Evolutionary conservation across 768 basidiomycete genomes (phyloP), one percentile per base, ranked within the genome.

Genomic region (Termitomyces heimii): DNA sequence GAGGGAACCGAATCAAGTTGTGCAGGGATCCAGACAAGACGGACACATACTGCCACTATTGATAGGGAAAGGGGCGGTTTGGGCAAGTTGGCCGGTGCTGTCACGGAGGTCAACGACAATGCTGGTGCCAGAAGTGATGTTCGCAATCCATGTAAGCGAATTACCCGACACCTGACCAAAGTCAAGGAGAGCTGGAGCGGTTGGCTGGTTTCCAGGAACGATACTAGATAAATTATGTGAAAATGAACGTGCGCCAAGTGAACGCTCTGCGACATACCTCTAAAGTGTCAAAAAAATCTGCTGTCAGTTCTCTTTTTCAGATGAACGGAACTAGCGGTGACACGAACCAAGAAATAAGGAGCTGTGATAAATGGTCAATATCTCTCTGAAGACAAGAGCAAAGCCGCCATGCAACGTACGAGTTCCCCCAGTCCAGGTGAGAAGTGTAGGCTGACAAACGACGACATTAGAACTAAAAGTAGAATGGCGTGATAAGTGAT

Each of bases 21-120:
- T 9, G 24, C 28, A 43, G 16, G 5, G 8, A 13, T 39, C 3
- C 13, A 39, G 5, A 47, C 35, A 13, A 12, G 53, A 52, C 18
- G 29, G 46, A 43, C 7, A 72, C 85, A 46, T 73, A 88, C 88
- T 39, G 50, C 84, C 77, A 7, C 71, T 0, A 31, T 67, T 62
- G 60, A 89, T 66, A 16, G 68, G 73, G 75, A 90, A 77, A 2
- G 82, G 32, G 6, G 78, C 88, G 2, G 79, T 70, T 63, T 84
- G 84, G 0, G 67, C 74, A 48, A 67, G 26, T 0, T 22, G 0
- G 64, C 92, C 92, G 32, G 72, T 80, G 55, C 56, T 68, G 65
- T 94, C 92, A 66, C 79, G 80, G 60, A 94, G 58, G 13, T 72
- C 75, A 29, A 92, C 67, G 52, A 81, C 84, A 55, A 92, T 67